Conservation (phyloP, 1,139 yeast genomes). For the Suhomyces panamericanus region DNA sequence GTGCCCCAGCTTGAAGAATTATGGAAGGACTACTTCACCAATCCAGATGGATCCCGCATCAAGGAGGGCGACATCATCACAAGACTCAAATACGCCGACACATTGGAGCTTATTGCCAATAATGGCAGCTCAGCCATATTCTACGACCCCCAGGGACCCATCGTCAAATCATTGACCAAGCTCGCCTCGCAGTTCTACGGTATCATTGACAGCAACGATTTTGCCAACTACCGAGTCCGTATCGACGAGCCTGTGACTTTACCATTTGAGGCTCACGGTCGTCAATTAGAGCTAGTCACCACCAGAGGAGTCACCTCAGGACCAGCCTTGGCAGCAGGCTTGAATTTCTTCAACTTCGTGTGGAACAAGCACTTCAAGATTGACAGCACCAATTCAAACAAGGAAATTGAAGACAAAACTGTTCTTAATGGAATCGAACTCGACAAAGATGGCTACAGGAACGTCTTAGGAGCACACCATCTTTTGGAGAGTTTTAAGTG, state of each 20-base stretch:
- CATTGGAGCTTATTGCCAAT: slow-evolving; percentile 64
- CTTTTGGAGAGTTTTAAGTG: slow-evolving; percentile 88
- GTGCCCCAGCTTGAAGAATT: slow-evolving; percentile 32
- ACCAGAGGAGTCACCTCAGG: slow-evolving; percentile 85
- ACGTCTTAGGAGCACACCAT: slow-evolving; percentile 60
- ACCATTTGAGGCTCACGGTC: slow-evolving; percentile 34
- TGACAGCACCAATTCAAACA: no score
- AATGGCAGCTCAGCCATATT: slow-evolving; percentile 77
- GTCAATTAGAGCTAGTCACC: slow-evolving; percentile 56
- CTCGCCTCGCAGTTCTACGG: slow-evolving; percentile 57
- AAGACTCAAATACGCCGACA: slow-evolving; percentile 63
- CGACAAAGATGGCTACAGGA: slow-evolving; percentile 19
- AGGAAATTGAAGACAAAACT: no score
- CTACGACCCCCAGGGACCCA: slow-evolving; percentile 81
- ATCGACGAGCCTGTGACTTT: slow-evolving; percentile 57
- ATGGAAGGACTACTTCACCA: slow-evolving; percentile 57
- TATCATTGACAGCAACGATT: slow-evolving; percentile 60
- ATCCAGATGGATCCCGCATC: slow-evolving; percentile 34
- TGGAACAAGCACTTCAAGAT: background rate
- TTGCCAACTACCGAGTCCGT: slow-evolving; percentile 56
- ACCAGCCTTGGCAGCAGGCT: slow-evolving; percentile 73
- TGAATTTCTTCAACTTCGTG: slow-evolving; percentile 49
- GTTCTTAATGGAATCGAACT: background rate
- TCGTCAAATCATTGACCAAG: slow-evolving; percentile 55
- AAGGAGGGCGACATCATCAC: slow-evolving; percentile 58